Evolutionary conservation across 768 basidiomycete species (phyloP), one percentile per base, ranked within the genome.

Genomic region (Boletus sp.): DNA sequence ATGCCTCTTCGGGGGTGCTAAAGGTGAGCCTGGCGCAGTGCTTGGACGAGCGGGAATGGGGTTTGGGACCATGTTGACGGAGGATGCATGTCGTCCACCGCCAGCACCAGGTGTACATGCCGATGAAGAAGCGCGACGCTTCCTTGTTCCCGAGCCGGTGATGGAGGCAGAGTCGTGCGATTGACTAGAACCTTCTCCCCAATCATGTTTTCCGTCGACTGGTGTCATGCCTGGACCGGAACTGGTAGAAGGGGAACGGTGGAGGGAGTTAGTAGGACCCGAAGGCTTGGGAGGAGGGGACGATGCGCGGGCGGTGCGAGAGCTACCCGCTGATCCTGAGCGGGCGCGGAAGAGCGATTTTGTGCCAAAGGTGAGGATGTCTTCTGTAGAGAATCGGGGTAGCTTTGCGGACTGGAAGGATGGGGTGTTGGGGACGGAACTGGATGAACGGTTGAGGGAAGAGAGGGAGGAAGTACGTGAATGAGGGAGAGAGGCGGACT

Each of bases 311-410:
- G 12, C 15, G 36, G 45, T 29, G 7, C 39, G 56, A 29, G 52
- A 4, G 10, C 47, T 47, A 4, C 39, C 51, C 0, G 57, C 4
- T 10, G 68, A 70, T 3, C 58, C 63, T 7, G 68, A 61, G 36
- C 64, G 68, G 6, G 57, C 0, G 46, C 72, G 67, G 58, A 75
- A 70, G 49, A 77, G 56, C 4, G 68, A 64, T 45, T 60, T 71
- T 32, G 68, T 53, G 18, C 71, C 66, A 17, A 71, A 55, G 9
- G 71, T 62, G 20, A 73, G 57, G 15, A 73, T 50, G 37, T 75
- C 70, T 36, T 75, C 75, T 20, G 63, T 54, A 10, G 66, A 64
- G n/a, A 70, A 54, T 18, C 61, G 67, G 18, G 52, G 41, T 20
- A 63, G 59, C 20, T 48, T 64, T 40, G 46, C 5, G 7, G 60